Conservation (phyloP, 306 rosid species). For the Pyrus communis region DNA sequence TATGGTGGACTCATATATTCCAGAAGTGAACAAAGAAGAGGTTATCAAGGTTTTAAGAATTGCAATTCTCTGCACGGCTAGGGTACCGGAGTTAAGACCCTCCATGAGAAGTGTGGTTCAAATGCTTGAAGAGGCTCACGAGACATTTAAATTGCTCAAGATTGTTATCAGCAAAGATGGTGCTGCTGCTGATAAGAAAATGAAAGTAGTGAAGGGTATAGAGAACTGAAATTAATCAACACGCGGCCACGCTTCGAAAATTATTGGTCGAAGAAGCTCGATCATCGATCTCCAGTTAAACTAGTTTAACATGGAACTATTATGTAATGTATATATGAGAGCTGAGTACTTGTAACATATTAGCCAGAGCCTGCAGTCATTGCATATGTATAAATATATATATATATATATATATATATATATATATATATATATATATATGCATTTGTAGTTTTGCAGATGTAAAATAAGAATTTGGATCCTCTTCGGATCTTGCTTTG, state of each 20-base stretch:
- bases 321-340: background rate
- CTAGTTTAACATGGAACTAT: background rate
- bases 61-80: slow-evolving; percentile 59
- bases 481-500: too few relatives aligned
- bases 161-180: slow-evolving; percentile 56
- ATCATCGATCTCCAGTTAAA: background rate
- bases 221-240: slow-evolving; percentile 10
- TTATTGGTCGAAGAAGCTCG: background rate
- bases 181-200: slow-evolving; percentile 8
- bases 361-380: background rate
- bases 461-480: background rate
- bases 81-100: slow-evolving; percentile 61
- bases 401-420: background rate
- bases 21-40: slow-evolving; percentile 49
- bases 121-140: slow-evolving; percentile 62
- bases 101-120: slow-evolving; percentile 86
- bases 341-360: background rate
- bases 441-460: background rate
- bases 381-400: background rate
- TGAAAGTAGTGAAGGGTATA: slow-evolving; percentile 3
- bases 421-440: background rate
- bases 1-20: slow-evolving; percentile 50
- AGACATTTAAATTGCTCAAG: slow-evolving; percentile 45
- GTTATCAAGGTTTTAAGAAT: slow-evolving; percentile 60
- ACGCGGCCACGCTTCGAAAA: background rate